Conservation (phyloP, 2,329 filamentous ascomycete species). For the Pseudogymnoascus sp. region DNA sequence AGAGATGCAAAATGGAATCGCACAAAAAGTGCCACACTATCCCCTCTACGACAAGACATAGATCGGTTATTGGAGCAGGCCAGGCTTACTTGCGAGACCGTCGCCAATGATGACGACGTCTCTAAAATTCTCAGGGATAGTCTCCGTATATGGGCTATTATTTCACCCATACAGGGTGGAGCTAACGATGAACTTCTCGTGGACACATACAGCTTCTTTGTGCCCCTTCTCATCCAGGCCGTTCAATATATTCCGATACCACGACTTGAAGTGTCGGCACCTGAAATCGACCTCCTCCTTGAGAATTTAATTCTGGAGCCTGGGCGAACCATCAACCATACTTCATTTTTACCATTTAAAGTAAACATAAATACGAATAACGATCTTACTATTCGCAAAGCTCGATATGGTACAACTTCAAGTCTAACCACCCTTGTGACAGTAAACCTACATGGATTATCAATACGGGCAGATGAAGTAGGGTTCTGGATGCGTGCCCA, state of each 20-base stretch:
- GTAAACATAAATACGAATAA: conserved; percentile 77
- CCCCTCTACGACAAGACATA: conserved; percentile 62
- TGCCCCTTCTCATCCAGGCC: conserved; percentile 66
- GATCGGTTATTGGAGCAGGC: conserved; percentile 63
- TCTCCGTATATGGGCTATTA: conserved; percentile 56
- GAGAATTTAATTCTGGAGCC: conserved; percentile 90
- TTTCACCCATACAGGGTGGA: conserved; percentile 56
- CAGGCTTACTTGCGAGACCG: conserved; percentile 57
- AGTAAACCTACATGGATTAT: conserved; percentile 73
- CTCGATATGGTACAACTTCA: conserved; percentile 58
- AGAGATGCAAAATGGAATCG: neutral
- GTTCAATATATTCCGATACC: conserved; percentile 87
- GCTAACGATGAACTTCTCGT: conserved; percentile 63
- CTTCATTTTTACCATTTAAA: conserved; percentile 81
- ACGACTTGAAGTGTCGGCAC: conserved; percentile 76
- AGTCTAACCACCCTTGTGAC: conserved; percentile 62
- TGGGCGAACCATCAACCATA: conserved; percentile 71
- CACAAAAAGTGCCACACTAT: conserved; percentile 45
- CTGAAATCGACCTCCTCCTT: conserved; percentile 73
- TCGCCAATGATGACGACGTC: conserved; percentile 64
- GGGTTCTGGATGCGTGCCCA: conserved; percentile 85
- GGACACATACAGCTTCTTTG: conserved; percentile 71
- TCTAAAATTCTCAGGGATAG: conserved; percentile 59
- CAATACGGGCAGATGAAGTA: conserved; percentile 74
- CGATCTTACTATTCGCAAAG: conserved; percentile 77